Conservation (phyloP, 495 filamentous ascomycete genomes). For the Aspergillus homomorphus region DNA sequence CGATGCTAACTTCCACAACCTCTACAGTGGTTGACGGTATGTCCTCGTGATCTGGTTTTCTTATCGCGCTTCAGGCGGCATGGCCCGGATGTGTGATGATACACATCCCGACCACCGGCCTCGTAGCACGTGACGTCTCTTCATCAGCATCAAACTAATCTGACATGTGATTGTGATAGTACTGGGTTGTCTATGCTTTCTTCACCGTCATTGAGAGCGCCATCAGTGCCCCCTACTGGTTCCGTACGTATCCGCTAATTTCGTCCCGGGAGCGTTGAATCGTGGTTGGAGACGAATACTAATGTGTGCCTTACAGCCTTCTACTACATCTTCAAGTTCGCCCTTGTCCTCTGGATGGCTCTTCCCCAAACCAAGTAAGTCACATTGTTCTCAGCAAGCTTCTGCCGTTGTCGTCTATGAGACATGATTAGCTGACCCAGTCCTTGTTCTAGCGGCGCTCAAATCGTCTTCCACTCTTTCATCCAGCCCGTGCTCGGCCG, state of each 20-base stretch:
- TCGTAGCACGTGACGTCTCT: slow-evolving; percentile 16
- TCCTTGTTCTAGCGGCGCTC: slow-evolving; percentile 69
- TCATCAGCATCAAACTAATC: slow-evolving; percentile 14
- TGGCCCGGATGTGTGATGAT: neutral
- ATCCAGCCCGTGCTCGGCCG: slow-evolving; percentile 85
- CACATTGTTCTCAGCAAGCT: neutral
- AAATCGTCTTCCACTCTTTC: slow-evolving; percentile 95
- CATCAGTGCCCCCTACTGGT: slow-evolving; percentile 96
- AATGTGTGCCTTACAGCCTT: slow-evolving; percentile 56
- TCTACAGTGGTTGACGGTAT: slow-evolving; percentile 64
- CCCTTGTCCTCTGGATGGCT: slow-evolving; percentile 93
- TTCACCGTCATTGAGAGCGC: slow-evolving; percentile 91
- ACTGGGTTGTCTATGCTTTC: slow-evolving; percentile 96
- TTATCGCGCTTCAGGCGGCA: neutral
- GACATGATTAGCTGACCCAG: slow-evolving; percentile 24
- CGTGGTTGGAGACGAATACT: slow-evolving; percentile 5
- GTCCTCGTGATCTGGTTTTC: slow-evolving; percentile 32
- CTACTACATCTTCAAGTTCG: slow-evolving; percentile 99
- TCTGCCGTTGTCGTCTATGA: neutral
- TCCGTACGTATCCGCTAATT: slow-evolving; percentile 57
- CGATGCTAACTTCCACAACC: slow-evolving; percentile 13
- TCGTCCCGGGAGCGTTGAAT: too few relatives aligned
- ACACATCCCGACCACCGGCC: neutral
- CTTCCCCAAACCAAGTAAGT: slow-evolving; percentile 89
- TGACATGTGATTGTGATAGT: slow-evolving; percentile 51